Conservation (phyloP, 225 moss, liverwort and hornwort genomes). For the Pseudoscleropodium purum region DNA sequence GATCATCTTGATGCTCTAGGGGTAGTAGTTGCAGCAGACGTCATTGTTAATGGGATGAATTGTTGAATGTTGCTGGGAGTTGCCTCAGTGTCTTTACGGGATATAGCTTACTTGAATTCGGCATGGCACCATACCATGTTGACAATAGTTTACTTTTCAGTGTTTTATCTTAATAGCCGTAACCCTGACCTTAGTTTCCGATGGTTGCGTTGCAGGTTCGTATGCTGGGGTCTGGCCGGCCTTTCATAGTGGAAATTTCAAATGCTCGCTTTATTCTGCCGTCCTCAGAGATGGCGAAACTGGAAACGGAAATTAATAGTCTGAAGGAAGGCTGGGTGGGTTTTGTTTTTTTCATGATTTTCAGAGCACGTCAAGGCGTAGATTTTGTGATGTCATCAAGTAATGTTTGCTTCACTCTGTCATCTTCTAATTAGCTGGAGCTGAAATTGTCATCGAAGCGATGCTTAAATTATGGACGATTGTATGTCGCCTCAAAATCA, state of each 20-base stretch:
- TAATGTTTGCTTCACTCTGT: not conserved
- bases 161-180: not conserved
- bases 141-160: not conserved
- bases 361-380: not conserved
- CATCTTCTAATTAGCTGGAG: not conserved
- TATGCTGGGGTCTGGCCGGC: constrained; percentile 91
- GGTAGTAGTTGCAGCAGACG: not conserved
- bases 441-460: not conserved
- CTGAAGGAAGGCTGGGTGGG: constrained; percentile 88
- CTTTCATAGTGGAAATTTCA: constrained; percentile 77
- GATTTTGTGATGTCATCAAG: not conserved
- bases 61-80: not conserved
- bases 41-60: not conserved
- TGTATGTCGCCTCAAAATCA: not conserved
- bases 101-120: not conserved
- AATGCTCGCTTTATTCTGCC: constrained; percentile 79
- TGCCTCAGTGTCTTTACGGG: not conserved
- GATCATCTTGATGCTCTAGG: not conserved
- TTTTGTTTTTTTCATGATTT: not conserved
- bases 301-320: constrained; percentile 65
- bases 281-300: constrained; percentile 44
- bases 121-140: not conserved
- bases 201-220: constrained; percentile 56
- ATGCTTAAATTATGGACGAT: not conserved
- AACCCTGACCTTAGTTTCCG: not conserved